phyloP scores from a whole-genome alignment of 2,329 filamentous ascomycete species.

The Botrytis paeoniae region DNA sequence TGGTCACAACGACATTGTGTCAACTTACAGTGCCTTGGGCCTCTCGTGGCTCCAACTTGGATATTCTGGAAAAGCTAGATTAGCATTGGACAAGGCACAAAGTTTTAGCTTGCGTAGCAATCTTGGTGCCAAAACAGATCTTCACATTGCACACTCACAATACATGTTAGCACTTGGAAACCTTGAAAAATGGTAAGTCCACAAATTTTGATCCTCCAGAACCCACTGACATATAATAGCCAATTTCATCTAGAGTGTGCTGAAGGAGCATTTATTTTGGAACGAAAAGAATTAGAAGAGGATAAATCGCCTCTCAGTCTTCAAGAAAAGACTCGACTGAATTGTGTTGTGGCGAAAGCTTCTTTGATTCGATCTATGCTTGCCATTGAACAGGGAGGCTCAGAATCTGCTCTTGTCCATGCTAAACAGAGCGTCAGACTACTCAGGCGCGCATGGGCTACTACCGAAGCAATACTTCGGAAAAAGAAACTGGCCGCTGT shows the following conservation, averaged over 20 bases:
- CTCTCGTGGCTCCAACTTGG: conserved; percentile 58
- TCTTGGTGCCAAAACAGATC: conserved; percentile 48
- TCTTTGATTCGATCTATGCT: conserved; percentile 38
- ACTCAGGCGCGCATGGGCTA: conserved; percentile 42
- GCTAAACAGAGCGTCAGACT: conserved; percentile 56
- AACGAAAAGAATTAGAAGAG: conserved; percentile 25
- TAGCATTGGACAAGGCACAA: conserved; percentile 57
- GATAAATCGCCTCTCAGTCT: conserved; percentile 23
- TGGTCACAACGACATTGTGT: conserved; percentile 43
- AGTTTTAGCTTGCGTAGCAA: conserved; percentile 43
- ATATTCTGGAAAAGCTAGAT: conserved; percentile 56
- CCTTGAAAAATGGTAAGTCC: conserved; percentile 54
- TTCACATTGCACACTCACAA: conserved; percentile 71
- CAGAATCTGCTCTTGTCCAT: conserved; percentile 55
- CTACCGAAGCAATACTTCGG: conserved; percentile 34
- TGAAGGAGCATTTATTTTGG: conserved; percentile 31
- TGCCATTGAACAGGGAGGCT: conserved; percentile 46
- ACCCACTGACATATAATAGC: conserved; percentile 28
- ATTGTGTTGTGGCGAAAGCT: conserved; percentile 40
- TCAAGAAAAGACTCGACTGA: conserved; percentile 30
- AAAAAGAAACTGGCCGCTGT: conserved; percentile 12
- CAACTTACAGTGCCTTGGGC: conserved; percentile 44
- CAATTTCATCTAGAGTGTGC: conserved; percentile 35
- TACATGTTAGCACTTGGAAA: conserved; percentile 68
- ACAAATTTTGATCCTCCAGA: conserved; percentile 26